These are phyloP conservation scores for Nakaseomyces kungkrabaensis DNA, from an alignment of 1,139 yeast species.

Conservation along the genomic window DNA sequence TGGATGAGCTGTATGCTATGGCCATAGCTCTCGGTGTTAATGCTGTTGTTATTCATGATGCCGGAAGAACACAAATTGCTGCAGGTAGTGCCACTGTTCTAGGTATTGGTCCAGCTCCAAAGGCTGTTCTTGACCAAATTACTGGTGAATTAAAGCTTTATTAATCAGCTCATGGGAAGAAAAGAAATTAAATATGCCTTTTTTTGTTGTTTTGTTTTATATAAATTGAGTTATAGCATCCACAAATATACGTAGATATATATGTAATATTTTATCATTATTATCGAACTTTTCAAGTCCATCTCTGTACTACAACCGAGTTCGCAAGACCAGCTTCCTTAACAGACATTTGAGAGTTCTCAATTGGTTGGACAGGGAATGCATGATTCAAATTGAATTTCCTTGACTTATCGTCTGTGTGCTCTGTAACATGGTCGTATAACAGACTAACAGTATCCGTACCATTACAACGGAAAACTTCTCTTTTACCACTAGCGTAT, in stretches of 20 bases:
- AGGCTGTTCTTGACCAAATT: conserved; percentile 62
- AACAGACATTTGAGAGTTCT: conserved; percentile 46
- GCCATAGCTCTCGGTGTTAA: conserved; percentile 77
- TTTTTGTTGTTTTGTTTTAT: too few relatives aligned
- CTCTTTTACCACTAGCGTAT: conserved; percentile 70
- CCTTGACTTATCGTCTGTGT: conserved; percentile 37
- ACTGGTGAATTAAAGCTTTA: conserved; percentile 73
- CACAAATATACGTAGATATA: too few relatives aligned
- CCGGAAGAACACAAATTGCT: conserved; percentile 93
- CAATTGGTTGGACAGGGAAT: conserved; percentile 73
- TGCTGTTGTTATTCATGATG: conserved; percentile 79
- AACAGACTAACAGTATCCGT: conserved; percentile 57
- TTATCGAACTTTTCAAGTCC: conserved; percentile 31
- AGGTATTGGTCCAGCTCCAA: conserved; percentile 98
- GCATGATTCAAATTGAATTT: conserved; percentile 65
- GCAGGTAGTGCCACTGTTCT: conserved; percentile 92
- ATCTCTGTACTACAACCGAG: conserved; percentile 86
- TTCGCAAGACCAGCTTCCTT: conserved; percentile 70
- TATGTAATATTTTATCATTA: too few relatives aligned
- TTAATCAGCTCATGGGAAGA: conserved; percentile 25
- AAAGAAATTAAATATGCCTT: too few relatives aligned
- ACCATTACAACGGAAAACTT: conserved; percentile 55
- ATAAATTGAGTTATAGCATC: too few relatives aligned
- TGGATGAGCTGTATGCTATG: conserved; percentile 68
- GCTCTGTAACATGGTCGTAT: conserved; percentile 55